These are phyloP conservation scores for Trichodelitschia bisporula DNA, from an alignment of 495 filamentous ascomycete species.

Conservation along the genomic window DNA sequence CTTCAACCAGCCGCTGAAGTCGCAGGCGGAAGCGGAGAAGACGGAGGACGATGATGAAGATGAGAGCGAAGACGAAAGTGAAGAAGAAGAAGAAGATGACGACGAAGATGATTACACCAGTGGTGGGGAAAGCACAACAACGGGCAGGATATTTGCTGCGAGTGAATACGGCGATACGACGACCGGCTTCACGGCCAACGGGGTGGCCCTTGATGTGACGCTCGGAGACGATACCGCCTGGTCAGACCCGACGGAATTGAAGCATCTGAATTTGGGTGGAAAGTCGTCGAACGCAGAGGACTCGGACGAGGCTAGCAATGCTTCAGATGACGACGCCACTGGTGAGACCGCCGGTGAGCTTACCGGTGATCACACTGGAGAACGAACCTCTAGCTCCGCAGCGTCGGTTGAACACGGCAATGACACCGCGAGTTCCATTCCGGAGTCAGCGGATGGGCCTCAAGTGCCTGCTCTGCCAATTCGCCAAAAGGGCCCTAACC, in stretches of 20 bases:
- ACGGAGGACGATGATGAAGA: conserved; percentile 17
- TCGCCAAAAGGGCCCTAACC: conserved; percentile 50
- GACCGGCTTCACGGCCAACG: conserved; percentile 21
- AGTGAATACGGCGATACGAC: conserved; percentile 35
- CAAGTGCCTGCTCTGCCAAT: conserved; percentile 18
- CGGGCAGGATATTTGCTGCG: conserved; percentile 34
- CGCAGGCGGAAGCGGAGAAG: no score
- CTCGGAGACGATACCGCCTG: conserved; percentile 26
- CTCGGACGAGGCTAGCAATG: conserved; percentile 5
- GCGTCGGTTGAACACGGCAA: conserved; percentile 5
- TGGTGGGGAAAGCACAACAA: conserved; percentile 59
- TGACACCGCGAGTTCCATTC: conserved; percentile 19
- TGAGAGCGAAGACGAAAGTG: conserved; percentile 18
- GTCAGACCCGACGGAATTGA: conserved; percentile 61
- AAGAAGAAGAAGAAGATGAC: conserved; percentile 25
- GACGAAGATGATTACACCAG: conserved; percentile 57
- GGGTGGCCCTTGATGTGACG: conserved; percentile 25
- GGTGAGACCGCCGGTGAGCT: conserved; percentile 1
- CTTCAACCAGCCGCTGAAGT: conserved; percentile 73
- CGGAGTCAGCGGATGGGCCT: no score
- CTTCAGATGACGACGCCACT: conserved; percentile 4
- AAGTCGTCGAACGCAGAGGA: conserved; percentile 21
- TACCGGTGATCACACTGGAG: conserved; percentile 4
- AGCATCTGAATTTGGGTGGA: no score
- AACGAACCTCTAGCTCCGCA: conserved; percentile 1